Conservation (phyloP, 352 stramenopile genomes). For the Elongisporangium anandrum region DNA sequence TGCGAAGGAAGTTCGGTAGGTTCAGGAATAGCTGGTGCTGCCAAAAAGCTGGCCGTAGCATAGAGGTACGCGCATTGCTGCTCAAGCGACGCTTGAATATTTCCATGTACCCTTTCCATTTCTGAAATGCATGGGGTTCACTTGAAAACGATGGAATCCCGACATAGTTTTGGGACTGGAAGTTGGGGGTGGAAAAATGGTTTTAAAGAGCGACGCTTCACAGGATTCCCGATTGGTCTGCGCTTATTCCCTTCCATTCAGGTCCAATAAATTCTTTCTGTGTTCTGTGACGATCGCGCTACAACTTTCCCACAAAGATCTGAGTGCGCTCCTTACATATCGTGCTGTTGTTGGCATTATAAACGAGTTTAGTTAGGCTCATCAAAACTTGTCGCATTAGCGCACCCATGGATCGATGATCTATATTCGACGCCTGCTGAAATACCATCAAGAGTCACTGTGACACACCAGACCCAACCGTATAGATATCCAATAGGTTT, state of each 20-base stretch:
- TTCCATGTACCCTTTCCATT: not conserved
- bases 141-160: not conserved
- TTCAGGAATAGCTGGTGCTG: not conserved
- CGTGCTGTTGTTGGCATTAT: not conserved
- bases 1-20: not conserved
- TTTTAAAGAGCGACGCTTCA: not conserved
- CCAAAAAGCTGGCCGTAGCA: not conserved
- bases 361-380: too few relatives aligned
- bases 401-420: not conserved
- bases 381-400: not conserved
- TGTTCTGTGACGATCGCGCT: not conserved
- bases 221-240: not conserved
- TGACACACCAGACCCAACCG: not conserved
- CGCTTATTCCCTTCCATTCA: not conserved
- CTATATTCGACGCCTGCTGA: not conserved
- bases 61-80: not conserved
- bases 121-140: not conserved
- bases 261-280: not conserved
- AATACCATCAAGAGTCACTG: not conserved
- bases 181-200: not conserved
- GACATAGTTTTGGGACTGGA: not conserved
- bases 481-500: not conserved
- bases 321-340: not conserved
- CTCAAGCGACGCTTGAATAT: not conserved
- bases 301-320: not conserved